Percentiles rank a stretch among this genome's conserved stretches.
Evolutionary conservation across 352 stramenopile genomes (phyloP).

Genomic region (Pythium rhizo-oryzae): DNA sequence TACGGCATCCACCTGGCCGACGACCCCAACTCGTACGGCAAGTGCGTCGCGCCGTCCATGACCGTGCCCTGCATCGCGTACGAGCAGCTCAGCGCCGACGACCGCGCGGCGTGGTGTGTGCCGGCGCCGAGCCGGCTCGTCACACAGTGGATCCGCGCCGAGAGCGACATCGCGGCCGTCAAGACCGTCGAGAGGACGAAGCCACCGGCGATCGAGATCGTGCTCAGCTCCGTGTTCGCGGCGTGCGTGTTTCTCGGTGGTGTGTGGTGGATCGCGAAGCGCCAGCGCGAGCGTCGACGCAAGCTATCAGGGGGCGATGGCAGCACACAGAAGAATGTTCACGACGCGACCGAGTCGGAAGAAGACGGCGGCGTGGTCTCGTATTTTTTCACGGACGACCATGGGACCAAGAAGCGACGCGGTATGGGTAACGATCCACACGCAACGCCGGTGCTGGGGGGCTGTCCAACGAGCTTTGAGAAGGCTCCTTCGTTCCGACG

Average conservation of each 20-base stretch:
- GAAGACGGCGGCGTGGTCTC: slow-evolving; percentile 17
- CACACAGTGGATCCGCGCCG: slow-evolving; percentile 41
- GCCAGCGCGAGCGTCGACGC: slow-evolving; percentile 4
- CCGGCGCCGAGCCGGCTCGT: slow-evolving; percentile 38
- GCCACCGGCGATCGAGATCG: slow-evolving; percentile 11
- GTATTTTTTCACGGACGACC: slow-evolving; percentile 30
- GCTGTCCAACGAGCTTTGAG: slow-evolving; percentile 11
- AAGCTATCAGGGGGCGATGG: not conserved
- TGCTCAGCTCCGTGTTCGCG: slow-evolving; percentile 10
- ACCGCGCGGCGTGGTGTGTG: slow-evolving; percentile 31
- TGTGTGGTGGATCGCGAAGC: slow-evolving; percentile 16
- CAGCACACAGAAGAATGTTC: not conserved
- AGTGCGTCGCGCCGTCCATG: slow-evolving; percentile 47
- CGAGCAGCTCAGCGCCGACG: slow-evolving; percentile 10
- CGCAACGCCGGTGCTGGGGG: slow-evolving; percentile 14
- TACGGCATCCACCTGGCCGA: slow-evolving; percentile 44
- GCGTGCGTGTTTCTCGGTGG: slow-evolving; percentile 9
- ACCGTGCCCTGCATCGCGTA: slow-evolving; percentile 44
- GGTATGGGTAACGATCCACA: slow-evolving; percentile 23
- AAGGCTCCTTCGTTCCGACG: slow-evolving; percentile 17
- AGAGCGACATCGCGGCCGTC: slow-evolving; percentile 15
- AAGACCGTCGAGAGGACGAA: not conserved
- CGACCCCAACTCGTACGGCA: slow-evolving; percentile 46
- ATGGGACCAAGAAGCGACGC: slow-evolving; percentile 5
- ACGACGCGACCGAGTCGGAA: slow-evolving; percentile 14